Percentiles rank a stretch among this genome's conserved stretches.
These are phyloP conservation scores for Durotheca rogersii DNA, from an alignment of 495 filamentous ascomycete genomes.

Conservation along the genomic window DNA sequence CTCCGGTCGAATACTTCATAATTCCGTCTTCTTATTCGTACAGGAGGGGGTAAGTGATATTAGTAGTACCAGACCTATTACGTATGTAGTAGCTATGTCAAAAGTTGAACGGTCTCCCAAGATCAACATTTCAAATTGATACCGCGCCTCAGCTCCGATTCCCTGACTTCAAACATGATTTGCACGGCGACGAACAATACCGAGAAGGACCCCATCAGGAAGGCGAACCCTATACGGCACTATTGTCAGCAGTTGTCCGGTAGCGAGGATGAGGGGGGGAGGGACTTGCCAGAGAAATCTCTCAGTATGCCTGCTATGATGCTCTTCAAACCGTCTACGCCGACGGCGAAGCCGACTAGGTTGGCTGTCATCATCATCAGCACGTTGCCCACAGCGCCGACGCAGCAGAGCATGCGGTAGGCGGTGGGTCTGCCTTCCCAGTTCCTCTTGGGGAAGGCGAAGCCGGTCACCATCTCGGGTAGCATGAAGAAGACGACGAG, in stretches of 20 bases:
- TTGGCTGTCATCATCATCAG: slow-evolving; percentile 97
- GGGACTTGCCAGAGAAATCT: slow-evolving; percentile 62
- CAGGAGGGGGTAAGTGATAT: no score
- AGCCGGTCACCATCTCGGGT: slow-evolving; percentile 72
- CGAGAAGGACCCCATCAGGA: slow-evolving; percentile 66
- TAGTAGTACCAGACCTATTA: no score
- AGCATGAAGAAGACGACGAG: slow-evolving; percentile 89
- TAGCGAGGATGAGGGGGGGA: neutral
- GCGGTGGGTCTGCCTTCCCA: slow-evolving; percentile 66
- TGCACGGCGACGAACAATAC: slow-evolving; percentile 83
- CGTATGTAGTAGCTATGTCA: no score
- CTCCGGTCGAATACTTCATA: neutral
- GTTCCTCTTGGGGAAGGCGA: slow-evolving; percentile 67
- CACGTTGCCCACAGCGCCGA: slow-evolving; percentile 85
- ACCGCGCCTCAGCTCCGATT: slow-evolving; percentile 77
- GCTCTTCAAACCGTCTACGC: slow-evolving; percentile 79
- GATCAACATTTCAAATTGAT: slow-evolving; percentile 83
- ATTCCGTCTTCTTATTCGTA: slow-evolving; percentile 5
- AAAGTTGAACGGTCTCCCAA: neutral
- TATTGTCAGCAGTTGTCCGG: slow-evolving; percentile 7
- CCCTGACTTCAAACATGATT: slow-evolving; percentile 94
- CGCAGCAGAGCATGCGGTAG: slow-evolving; percentile 77
- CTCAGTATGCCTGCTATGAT: slow-evolving; percentile 72
- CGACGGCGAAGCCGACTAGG: slow-evolving; percentile 90
- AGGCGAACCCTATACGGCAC: slow-evolving; percentile 58